These are phyloP conservation scores for Rhizopus arrhizus DNA, from an alignment of 371 early-diverging fungal genomes.

Conservation along the genomic window DNA sequence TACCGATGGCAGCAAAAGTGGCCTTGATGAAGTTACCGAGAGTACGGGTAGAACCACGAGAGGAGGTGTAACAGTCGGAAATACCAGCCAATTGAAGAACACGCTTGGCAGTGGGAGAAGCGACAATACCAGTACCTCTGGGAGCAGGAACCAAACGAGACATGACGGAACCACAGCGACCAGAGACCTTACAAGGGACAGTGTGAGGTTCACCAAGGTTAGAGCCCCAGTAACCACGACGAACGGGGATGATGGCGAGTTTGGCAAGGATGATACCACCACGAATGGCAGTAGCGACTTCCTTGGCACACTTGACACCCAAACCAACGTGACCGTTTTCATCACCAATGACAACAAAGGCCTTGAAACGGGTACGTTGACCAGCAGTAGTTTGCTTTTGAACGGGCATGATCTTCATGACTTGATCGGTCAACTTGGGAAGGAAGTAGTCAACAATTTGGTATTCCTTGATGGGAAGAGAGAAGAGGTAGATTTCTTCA, in stretches of 20 bases:
- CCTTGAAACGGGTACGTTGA: slow-evolving; percentile 99
- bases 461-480: slow-evolving; percentile 99
- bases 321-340: slow-evolving; percentile 98
- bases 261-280: slow-evolving; percentile 99
- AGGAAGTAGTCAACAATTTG: slow-evolving; percentile 99
- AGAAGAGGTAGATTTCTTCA: slow-evolving; percentile 97
- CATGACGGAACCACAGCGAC: slow-evolving; percentile 98
- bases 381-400: slow-evolving; percentile 99
- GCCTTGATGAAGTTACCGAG: slow-evolving; percentile 99
- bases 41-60: slow-evolving; percentile 92
- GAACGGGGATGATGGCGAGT: slow-evolving; percentile 97
- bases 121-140: slow-evolving; percentile 92
- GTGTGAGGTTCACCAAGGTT: slow-evolving; percentile 98
- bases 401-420: slow-evolving; percentile 99
- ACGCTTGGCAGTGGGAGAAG: slow-evolving; percentile 97
- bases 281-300: slow-evolving; percentile 98
- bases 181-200: slow-evolving; percentile 98
- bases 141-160: slow-evolving; percentile 78
- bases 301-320: slow-evolving; percentile 99
- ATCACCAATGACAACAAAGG: slow-evolving; percentile 99
- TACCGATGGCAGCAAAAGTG: slow-evolving; percentile 97
- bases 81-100: slow-evolving; percentile 98
- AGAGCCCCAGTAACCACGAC: slow-evolving; percentile 99
- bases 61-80: slow-evolving; percentile 97
- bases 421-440: slow-evolving; percentile 97